Evolutionary conservation across 2,329 filamentous ascomycete genomes (phyloP).

Genomic region (Aspergillus fructus): DNA sequence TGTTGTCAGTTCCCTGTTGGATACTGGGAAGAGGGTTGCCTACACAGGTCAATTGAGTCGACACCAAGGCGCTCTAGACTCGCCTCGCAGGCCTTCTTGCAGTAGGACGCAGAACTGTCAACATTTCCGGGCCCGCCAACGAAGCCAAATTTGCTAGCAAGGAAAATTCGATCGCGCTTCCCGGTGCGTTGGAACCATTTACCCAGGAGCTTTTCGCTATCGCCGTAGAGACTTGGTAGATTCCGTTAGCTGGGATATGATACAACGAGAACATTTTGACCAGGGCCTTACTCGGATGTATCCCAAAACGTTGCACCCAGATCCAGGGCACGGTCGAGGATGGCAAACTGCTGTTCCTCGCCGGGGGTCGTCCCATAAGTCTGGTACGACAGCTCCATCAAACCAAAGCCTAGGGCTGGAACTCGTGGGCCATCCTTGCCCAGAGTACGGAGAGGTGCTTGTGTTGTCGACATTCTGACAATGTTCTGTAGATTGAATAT

Average conservation of each 20-base stretch:
- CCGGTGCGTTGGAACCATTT: slow-evolving; percentile 6
- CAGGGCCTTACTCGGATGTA: background rate
- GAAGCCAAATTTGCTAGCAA: slow-evolving; percentile 8
- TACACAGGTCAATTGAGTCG: slow-evolving; percentile 5
- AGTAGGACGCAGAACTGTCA: slow-evolving; percentile 1
- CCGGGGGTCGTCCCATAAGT: background rate
- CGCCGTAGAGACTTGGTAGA: slow-evolving; percentile 1
- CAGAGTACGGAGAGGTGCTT: background rate
- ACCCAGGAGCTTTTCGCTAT: slow-evolving; percentile 6
- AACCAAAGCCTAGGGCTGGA: slow-evolving; percentile 5
- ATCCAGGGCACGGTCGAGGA: slow-evolving; percentile 3
- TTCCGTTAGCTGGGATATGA: background rate
- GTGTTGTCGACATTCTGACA: background rate
- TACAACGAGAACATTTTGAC: background rate
- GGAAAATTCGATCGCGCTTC: slow-evolving; percentile 6
- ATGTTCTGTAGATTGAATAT: background rate
- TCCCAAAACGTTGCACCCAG: slow-evolving; percentile 9
- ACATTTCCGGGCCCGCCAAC: background rate
- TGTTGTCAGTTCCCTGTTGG: background rate
- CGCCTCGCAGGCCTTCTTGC: background rate
- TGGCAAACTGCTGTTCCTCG: slow-evolving; percentile 5
- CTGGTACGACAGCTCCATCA: slow-evolving; percentile 3
- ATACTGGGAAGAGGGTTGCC: background rate
- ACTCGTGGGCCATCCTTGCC: slow-evolving; percentile 9
- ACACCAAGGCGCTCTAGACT: slow-evolving; percentile 2